These are phyloP conservation scores for Anthracocystis panici-leucophaei DNA, from an alignment of 1,284 basidiomycete genomes.

Conservation along the genomic window DNA sequence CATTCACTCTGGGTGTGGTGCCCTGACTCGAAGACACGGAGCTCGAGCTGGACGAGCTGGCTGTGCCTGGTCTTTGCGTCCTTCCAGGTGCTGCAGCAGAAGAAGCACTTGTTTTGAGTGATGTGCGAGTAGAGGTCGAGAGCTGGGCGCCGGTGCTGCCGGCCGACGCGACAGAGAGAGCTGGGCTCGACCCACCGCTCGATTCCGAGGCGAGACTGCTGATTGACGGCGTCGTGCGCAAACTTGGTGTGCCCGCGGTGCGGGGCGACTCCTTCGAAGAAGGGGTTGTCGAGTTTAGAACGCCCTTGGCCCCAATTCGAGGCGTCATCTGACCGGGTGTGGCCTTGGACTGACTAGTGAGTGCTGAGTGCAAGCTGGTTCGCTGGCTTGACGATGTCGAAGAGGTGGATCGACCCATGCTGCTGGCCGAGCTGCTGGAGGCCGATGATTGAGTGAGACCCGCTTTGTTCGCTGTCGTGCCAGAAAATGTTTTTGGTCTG, in stretches of 20 bases:
- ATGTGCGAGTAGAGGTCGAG: conserved; percentile 26
- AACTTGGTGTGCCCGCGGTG: conserved; percentile 10
- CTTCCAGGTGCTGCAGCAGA: conserved; percentile 8
- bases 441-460: conserved; percentile 11
- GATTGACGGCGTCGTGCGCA: conserved; percentile 26
- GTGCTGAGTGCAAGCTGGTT: conserved; percentile 38
- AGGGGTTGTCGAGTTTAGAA: conserved; percentile 15
- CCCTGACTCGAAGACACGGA: conserved; percentile 13
- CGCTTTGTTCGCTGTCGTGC: conserved; percentile 32
- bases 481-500: conserved; percentile 31
- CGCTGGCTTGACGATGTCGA: conserved; percentile 16
- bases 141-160: conserved; percentile 31
- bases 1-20: conserved; percentile 15
- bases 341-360: conserved; percentile 26
- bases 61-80: conserved; percentile 26
- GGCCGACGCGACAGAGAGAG: conserved; percentile 30
- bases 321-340: conserved; percentile 29
- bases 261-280: conserved; percentile 30
- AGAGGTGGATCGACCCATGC: conserved; percentile 4
- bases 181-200: conserved; percentile 45
- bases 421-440: conserved; percentile 6
- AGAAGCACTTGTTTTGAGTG: conserved; percentile 9
- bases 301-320: conserved; percentile 24
- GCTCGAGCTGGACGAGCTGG: conserved; percentile 14
- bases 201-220: conserved; percentile 43